phyloP scores from a whole-genome alignment of 441 rosid species.

The Arabidopsis hybrid region DNA sequence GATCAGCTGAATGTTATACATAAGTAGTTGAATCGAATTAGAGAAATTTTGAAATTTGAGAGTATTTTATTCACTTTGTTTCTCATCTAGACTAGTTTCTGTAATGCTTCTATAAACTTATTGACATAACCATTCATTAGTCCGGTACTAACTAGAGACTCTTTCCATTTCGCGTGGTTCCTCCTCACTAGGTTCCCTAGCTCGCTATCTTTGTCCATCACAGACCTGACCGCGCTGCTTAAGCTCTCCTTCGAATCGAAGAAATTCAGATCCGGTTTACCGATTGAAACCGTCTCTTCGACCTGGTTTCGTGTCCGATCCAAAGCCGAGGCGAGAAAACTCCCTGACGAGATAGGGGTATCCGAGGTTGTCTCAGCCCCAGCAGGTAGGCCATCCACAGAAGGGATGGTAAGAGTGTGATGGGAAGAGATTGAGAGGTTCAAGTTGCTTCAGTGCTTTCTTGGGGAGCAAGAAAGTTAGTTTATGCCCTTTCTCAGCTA shows the following conservation, averaged over 20 bases:
- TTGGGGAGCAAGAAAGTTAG: slow-evolving; percentile 58
- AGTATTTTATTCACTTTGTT: slow-evolving; percentile 1
- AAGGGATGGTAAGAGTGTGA: slow-evolving; percentile 54
- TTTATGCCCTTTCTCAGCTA: slow-evolving; percentile 60
- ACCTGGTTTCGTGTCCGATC: slow-evolving; percentile 63
- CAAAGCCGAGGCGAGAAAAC: slow-evolving; percentile 56
- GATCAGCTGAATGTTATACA: background rate
- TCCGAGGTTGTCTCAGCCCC: slow-evolving; percentile 70
- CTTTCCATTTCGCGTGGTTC: slow-evolving; percentile 46
- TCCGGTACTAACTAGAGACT: slow-evolving; percentile 22
- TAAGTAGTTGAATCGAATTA: background rate
- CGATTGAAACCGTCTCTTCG: slow-evolving; percentile 32
- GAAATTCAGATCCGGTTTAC: slow-evolving; percentile 52
- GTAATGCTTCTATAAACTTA: slow-evolving; percentile 46
- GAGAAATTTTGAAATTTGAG: background rate
- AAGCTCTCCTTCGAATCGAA: slow-evolving; percentile 55
- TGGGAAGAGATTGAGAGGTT: slow-evolving; percentile 52
- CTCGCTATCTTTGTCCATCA: slow-evolving; percentile 48
- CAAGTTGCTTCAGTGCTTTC: slow-evolving; percentile 50
- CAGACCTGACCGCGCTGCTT: slow-evolving; percentile 41
- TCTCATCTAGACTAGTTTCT: slow-evolving; percentile 32
- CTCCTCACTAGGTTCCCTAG: slow-evolving; percentile 41
- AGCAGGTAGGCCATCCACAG: slow-evolving; percentile 61
- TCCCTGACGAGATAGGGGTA: slow-evolving; percentile 46
- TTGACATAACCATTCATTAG: slow-evolving; percentile 47